A percentile compares a stretch with the other conserved stretches of the same genome.
Conservation (phyloP, 306 rosid species). For the Lathyrus sativus region DNA sequence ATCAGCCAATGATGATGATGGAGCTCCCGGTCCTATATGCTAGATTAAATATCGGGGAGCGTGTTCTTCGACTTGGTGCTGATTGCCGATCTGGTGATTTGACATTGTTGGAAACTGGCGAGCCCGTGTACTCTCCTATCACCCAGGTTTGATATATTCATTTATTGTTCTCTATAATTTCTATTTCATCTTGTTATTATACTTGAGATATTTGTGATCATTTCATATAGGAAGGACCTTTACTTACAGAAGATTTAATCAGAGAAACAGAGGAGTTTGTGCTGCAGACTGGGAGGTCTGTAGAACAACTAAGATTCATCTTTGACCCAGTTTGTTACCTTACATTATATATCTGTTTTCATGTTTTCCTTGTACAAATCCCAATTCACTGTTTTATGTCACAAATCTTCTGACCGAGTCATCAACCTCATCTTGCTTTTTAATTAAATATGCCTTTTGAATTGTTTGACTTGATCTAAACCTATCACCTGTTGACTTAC, state of each 20-base stretch:
- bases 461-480: constrained; percentile 12
- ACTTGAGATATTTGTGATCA: constrained; percentile 35
- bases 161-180: constrained; percentile 31
- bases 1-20: constrained; percentile 32
- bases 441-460: not conserved
- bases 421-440: constrained; percentile 19
- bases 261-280: constrained; percentile 97
- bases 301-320: constrained; percentile 32
- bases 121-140: constrained; percentile 84
- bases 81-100: constrained; percentile 57
- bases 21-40: constrained; percentile 69
- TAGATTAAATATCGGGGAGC: constrained; percentile 71
- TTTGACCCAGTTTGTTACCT: too few species aligned
- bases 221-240: constrained; percentile 83
- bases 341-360: constrained; percentile 31
- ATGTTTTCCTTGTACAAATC: constrained; percentile 8
- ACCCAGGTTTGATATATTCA: constrained; percentile 70
- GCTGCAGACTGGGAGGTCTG: constrained; percentile 96
- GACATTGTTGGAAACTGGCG: constrained; percentile 95
- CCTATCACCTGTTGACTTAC: constrained; percentile 26
- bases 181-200: constrained; percentile 26
- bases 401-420: constrained; percentile 26
- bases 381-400: constrained; percentile 18
- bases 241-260: constrained; percentile 93
- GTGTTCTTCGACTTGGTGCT: constrained; percentile 86